phyloP scores from a whole-genome alignment of 2,329 filamentous ascomycete species.

The Lecanosticta acicola region DNA sequence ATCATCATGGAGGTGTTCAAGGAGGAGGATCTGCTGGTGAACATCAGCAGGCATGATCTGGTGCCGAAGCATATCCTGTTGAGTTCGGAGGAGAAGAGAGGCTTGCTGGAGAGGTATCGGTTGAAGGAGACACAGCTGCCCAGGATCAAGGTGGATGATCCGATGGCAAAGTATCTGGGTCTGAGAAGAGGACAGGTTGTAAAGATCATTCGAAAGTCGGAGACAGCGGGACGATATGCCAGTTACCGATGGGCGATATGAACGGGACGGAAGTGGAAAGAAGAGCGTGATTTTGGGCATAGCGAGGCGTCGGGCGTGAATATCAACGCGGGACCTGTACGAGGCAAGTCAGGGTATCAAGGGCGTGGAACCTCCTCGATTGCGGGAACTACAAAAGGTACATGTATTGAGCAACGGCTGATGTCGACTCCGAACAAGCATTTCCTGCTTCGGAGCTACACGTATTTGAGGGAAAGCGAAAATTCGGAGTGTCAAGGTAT shows the following conservation, averaged over 20 bases:
- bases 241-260: constrained; percentile 71
- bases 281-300: constrained; percentile 10
- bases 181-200: constrained; percentile 89
- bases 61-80: constrained; percentile 90
- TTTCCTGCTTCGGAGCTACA: too few species aligned
- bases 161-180: constrained; percentile 86
- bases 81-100: constrained; percentile 81
- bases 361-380: too few species aligned
- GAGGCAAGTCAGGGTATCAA: too few species aligned
- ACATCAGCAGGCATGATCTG: constrained; percentile 96
- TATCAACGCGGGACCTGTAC: too few species aligned
- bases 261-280: constrained; percentile 7
- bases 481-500: too few species aligned
- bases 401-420: too few species aligned
- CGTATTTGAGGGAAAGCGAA: too few species aligned
- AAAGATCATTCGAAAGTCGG: constrained; percentile 93
- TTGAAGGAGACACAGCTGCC: constrained; percentile 97
- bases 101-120: constrained; percentile 80
- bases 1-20: constrained; percentile 90
- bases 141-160: constrained; percentile 83
- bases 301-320: constrained; percentile 18
- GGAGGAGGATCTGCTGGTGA: constrained; percentile 92
- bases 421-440: too few species aligned
- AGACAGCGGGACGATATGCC: constrained; percentile 93
- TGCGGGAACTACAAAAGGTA: too few species aligned